These are phyloP conservation scores for Cyclostephanos tholiformis DNA, from an alignment of 108 stramenopile genomes.

Conservation along the genomic window DNA sequence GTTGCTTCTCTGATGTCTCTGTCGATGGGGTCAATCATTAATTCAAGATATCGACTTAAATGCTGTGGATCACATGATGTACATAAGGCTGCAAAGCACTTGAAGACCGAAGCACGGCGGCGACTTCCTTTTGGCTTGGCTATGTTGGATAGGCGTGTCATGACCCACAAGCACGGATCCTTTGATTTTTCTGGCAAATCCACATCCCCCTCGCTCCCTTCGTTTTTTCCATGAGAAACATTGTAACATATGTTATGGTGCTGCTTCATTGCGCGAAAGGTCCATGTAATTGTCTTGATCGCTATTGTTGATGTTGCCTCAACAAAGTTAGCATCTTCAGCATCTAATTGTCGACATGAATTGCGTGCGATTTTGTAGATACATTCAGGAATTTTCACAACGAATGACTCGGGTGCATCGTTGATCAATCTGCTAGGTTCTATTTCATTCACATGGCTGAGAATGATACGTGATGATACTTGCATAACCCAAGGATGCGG, in stretches of 20 bases:
- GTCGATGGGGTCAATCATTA: constrained; percentile 82
- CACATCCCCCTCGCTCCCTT: constrained; percentile 24
- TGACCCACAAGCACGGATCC: constrained; percentile 69
- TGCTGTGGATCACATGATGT: constrained; percentile 48
- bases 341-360: constrained; percentile 67
- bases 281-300: constrained; percentile 70
- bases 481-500: constrained; percentile 81
- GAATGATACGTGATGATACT: constrained; percentile 63
- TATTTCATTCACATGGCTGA: constrained; percentile 48
- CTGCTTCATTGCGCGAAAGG: constrained; percentile 62
- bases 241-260: constrained; percentile 67
- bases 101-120: constrained; percentile 78
- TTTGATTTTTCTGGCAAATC: constrained; percentile 18
- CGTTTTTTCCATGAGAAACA: constrained; percentile 20
- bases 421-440: constrained; percentile 28
- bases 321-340: constrained; percentile 63
- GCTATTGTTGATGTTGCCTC: constrained; percentile 56
- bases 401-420: constrained; percentile 40
- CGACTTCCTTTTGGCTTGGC: constrained; percentile 73
- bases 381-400: constrained; percentile 50
- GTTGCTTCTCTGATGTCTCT: constrained; percentile 69
- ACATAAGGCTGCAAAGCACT: constrained; percentile 82
- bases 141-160: constrained; percentile 78
- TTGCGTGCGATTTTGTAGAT: constrained; percentile 71
- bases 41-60: constrained; percentile 62